A percentile compares a stretch with the other conserved stretches of the same genome.
Evolutionary conservation across 768 basidiomycete species (phyloP).

Genomic region (Xanthoconium stramineum): DNA sequence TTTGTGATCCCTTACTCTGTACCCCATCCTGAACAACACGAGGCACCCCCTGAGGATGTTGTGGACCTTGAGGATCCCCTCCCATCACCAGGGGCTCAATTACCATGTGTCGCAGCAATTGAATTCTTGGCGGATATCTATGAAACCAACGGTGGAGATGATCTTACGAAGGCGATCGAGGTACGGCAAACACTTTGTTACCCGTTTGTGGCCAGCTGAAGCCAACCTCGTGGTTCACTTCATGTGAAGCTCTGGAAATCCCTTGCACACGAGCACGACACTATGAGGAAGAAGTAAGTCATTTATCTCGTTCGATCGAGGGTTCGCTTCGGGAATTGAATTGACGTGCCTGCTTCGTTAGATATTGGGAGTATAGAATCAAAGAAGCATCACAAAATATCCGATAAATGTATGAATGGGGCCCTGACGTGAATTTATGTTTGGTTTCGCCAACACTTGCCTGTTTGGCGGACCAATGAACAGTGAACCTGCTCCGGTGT

Average conservation of each 20-base stretch:
- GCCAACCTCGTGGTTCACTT: conserved; percentile 12
- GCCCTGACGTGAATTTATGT: conserved; percentile 9
- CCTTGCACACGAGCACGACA: conserved; percentile 67
- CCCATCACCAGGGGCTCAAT: conserved; percentile 59
- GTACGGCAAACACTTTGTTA: conserved; percentile 30
- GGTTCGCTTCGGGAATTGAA: conserved; percentile 23
- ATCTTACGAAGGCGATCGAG: conserved; percentile 46
- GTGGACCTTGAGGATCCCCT: conserved; percentile 72
- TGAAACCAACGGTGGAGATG: conserved; percentile 53
- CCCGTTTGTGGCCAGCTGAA: background rate
- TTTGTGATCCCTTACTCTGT: conserved; percentile 68
- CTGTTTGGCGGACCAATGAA: background rate
- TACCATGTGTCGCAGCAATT: conserved; percentile 76
- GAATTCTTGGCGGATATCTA: conserved; percentile 83
- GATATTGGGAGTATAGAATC: conserved; percentile 77
- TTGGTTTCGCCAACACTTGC: background rate
- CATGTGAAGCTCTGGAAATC: conserved; percentile 61
- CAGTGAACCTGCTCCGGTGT: background rate
- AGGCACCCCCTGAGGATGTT: conserved; percentile 41
- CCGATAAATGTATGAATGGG: conserved; percentile 15
- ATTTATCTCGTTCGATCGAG: conserved; percentile 6
- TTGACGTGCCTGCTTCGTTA: conserved; percentile 28
- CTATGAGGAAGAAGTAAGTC: conserved; percentile 70
- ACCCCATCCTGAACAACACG: conserved; percentile 28
- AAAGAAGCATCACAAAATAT: conserved; percentile 41